A percentile compares a stretch with the other conserved stretches of the same genome.
Conservation (phyloP, 2,329 filamentous ascomycete genomes). For the Beauveria sp. region DNA sequence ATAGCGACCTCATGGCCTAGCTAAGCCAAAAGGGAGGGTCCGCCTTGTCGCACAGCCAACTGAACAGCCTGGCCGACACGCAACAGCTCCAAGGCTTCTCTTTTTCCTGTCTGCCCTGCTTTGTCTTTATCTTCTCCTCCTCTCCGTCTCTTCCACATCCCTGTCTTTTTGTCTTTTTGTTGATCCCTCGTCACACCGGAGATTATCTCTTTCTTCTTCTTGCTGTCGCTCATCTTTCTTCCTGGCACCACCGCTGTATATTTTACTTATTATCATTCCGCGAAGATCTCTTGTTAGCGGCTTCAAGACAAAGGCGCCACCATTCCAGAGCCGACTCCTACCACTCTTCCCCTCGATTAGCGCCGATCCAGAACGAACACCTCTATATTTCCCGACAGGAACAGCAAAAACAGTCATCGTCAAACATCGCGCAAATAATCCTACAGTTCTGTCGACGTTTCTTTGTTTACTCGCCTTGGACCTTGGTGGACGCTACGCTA, state of each 20-base stretch:
- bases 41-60: constrained; percentile 10
- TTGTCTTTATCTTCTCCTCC: not conserved
- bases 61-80: constrained; percentile 1
- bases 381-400: not conserved
- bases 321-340: not conserved
- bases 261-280: not conserved
- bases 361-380: constrained; percentile 1
- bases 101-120: not conserved
- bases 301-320: not conserved
- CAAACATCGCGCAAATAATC: not conserved
- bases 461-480: not conserved
- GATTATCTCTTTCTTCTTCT: not conserved
- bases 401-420: not conserved
- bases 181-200: not conserved
- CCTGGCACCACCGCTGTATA: not conserved
- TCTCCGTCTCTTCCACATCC: not conserved
- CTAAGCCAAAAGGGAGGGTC: not conserved
- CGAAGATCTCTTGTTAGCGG: not conserved
- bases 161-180: not conserved
- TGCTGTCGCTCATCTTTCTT: not conserved
- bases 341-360: constrained; percentile 3
- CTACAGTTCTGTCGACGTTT: not conserved
- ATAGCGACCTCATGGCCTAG: not conserved
- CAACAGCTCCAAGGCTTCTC: not conserved
- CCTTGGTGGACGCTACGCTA: not conserved